Conservation (phyloP, 2,329 filamentous ascomycete genomes). For the Aspergillus transmontanensis region DNA sequence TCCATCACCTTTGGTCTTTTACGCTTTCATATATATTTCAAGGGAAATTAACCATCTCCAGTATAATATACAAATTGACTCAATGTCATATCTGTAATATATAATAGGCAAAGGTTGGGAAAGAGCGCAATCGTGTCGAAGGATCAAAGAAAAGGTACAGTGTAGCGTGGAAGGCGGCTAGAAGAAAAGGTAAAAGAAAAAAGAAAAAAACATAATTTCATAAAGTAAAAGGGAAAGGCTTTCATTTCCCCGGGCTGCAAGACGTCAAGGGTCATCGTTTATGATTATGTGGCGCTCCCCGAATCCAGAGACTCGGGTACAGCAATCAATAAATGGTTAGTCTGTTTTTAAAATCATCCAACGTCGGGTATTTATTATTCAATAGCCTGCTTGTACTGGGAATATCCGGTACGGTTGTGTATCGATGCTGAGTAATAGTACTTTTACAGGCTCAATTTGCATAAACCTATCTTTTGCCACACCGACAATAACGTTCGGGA, state of each 20-base stretch:
- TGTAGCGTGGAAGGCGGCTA: neutral
- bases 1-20: neutral
- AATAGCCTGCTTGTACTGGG: neutral
- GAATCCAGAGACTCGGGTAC: slow-evolving; percentile 9
- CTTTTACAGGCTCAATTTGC: neutral
- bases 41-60: neutral
- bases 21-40: neutral
- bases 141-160: neutral
- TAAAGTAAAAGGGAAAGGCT: neutral
- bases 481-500: neutral
- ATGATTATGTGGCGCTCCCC: slow-evolving; percentile 2
- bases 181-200: neutral
- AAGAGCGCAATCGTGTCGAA: neutral
- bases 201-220: neutral
- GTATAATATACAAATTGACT: neutral
- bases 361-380: neutral
- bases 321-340: neutral
- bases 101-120: neutral
- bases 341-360: neutral
- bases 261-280: slow-evolving; percentile 3
- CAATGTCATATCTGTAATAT: neutral
- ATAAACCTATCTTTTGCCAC: neutral
- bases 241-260: slow-evolving; percentile 6
- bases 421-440: neutral
- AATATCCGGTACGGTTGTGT: neutral